Percentiles rank a stretch among this genome's conserved stretches.
phyloP scores from a whole-genome alignment of 2,329 filamentous ascomycete genomes.

The Diaporthe sp. region DNA sequence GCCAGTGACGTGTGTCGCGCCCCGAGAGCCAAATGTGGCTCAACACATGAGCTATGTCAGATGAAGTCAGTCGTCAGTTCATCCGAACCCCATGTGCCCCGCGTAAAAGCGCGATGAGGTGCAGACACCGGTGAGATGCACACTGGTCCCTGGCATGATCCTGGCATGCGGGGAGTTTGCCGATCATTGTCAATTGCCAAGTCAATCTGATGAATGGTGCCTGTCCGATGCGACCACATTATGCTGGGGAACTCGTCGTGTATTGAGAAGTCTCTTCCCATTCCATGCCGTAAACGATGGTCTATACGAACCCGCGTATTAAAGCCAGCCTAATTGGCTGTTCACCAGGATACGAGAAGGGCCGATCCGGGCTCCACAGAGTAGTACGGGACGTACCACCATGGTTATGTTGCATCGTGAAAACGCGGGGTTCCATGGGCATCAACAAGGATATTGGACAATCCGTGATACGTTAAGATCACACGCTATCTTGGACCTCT shows the following conservation, averaged over 20 bases:
- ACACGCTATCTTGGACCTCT: background rate
- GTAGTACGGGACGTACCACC: background rate
- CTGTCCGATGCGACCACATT: background rate
- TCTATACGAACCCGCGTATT: constrained; percentile 11
- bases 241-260: background rate
- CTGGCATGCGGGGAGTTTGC: background rate
- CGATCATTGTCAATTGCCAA: background rate
- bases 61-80: background rate
- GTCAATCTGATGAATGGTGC: background rate
- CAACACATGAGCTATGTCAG: background rate
- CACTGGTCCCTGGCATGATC: background rate
- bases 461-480: background rate
- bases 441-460: background rate
- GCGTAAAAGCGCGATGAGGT: background rate
- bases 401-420: background rate
- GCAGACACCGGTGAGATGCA: background rate
- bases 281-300: background rate
- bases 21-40: background rate
- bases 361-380: background rate
- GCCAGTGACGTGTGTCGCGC: background rate
- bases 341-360: background rate
- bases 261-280: background rate
- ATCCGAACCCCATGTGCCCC: background rate
- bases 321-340: background rate
- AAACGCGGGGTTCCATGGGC: background rate